Conservation (phyloP, 1,284 basidiomycete genomes). For the Sphagnurus paluster region DNA sequence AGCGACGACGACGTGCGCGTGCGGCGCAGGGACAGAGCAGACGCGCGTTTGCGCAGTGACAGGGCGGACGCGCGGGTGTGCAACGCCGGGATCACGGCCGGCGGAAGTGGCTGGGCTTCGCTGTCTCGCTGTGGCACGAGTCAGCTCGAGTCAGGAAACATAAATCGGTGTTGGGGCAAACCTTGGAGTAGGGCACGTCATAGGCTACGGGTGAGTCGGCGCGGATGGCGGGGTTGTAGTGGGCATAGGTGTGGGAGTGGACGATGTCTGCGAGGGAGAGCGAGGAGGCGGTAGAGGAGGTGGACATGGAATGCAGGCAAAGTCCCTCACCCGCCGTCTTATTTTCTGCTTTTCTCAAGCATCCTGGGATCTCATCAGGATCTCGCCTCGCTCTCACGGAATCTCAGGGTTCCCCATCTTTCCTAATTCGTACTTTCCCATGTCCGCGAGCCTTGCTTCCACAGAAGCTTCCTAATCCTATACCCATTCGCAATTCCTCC, state of each 20-base stretch:
- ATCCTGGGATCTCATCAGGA: too few relatives aligned
- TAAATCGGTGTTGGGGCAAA: background rate
- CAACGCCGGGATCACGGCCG: slow-evolving; percentile 11
- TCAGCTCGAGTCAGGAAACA: background rate
- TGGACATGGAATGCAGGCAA: too few relatives aligned
- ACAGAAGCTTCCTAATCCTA: too few relatives aligned
- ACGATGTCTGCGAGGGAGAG: background rate
- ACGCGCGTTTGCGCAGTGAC: slow-evolving; percentile 5
- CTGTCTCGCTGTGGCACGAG: background rate
- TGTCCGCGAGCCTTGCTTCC: too few relatives aligned
- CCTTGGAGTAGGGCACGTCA: too few relatives aligned
- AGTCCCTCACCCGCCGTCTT: too few relatives aligned
- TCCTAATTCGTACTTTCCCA: too few relatives aligned
- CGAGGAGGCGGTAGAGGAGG: slow-evolving; percentile 1
- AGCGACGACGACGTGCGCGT: slow-evolving; percentile 1
- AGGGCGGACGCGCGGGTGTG: slow-evolving; percentile 8
- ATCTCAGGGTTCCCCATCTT: too few relatives aligned
- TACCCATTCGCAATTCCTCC: too few relatives aligned
- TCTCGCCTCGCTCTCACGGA: too few relatives aligned
- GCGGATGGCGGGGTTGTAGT: slow-evolving; percentile 7
- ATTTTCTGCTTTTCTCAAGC: too few relatives aligned
- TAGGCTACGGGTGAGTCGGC: slow-evolving; percentile 22
- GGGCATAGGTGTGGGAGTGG: background rate
- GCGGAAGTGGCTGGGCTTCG: slow-evolving; percentile 2
- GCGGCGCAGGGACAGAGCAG: slow-evolving; percentile 5